Conservation (phyloP, 345 rosid species). For the Cochlearia excelsa region DNA sequence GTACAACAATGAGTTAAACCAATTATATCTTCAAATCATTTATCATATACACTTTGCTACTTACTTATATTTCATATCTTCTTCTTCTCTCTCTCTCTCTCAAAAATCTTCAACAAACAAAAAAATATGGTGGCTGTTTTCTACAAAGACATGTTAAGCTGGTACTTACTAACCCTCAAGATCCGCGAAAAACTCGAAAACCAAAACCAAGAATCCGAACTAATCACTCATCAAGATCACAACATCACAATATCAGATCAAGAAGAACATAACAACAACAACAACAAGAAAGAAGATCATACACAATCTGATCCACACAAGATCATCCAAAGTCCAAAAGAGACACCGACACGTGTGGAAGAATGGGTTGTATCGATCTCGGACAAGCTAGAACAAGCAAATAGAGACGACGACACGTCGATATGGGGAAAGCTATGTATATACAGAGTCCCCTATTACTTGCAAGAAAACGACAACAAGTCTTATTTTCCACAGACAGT, state of each 20-base stretch:
- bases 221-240: slow-evolving; percentile 4
- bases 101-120: slow-evolving; percentile 17
- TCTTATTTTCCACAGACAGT: slow-evolving; percentile 74
- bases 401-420: slow-evolving; percentile 53
- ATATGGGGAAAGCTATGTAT: slow-evolving; percentile 54
- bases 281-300: slow-evolving; percentile 21
- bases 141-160: slow-evolving; percentile 40
- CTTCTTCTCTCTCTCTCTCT: slow-evolving; percentile 6
- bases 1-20: slow-evolving; percentile 10
- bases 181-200: slow-evolving; percentile 35
- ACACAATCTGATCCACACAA: slow-evolving; percentile 33
- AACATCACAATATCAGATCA: slow-evolving; percentile 21
- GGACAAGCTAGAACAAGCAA: slow-evolving; percentile 61
- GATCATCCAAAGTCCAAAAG: slow-evolving; percentile 23
- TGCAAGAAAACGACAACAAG: slow-evolving; percentile 60
- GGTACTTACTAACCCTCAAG: slow-evolving; percentile 38
- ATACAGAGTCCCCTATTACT: slow-evolving; percentile 34
- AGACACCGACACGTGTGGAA: slow-evolving; percentile 28
- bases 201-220: slow-evolving; percentile 17
- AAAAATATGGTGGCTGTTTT: slow-evolving; percentile 38
- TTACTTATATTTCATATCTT: slow-evolving; percentile 9
- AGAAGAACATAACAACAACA: slow-evolving; percentile 27
- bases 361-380: slow-evolving; percentile 71
- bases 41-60: slow-evolving; percentile 1
- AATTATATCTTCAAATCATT: slow-evolving; percentile 24